Evolutionary conservation across 441 rosid species (phyloP), one percentile per base, ranked within the genome.

Genomic region (Geranium incanum): DNA sequence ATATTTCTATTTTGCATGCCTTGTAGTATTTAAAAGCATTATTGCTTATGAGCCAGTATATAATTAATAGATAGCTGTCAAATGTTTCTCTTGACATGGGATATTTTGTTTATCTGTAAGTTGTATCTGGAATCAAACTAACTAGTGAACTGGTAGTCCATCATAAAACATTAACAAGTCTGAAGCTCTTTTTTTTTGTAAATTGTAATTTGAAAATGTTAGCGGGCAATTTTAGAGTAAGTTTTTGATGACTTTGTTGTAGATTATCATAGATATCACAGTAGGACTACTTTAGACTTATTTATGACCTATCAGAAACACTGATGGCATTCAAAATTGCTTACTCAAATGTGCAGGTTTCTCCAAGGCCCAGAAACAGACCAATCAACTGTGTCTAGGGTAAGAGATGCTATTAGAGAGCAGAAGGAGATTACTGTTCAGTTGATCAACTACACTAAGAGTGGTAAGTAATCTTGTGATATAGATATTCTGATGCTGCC

Each of bases 341-440:
- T 73, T 63, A 50, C 37, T 73, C 69, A 71, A 66, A 23, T 57
- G 67, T 69, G 23, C 66, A 92, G 99, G 84, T 95, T 95, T 77
- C 88, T 95, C 60, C 99, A 95, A 84, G 99, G 99, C 38, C 97
- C 99, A 63, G 98, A 95, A 85, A 95, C 99, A 70, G 96, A 95
- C 86, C 92, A 87, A 52, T 84, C 89, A 6, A 92, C 99, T 0
- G 99, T 95, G 67, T 88, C 81, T 84, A 90, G 92, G 79, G 89
- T 92, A 70, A 81, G 99, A 75, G 81, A 84, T 3, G 99, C 99
- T 70, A 90, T 95, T 73, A 93, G 91, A 78, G 89, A 86, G 80
- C 89, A 95, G 78, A 87, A 84, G 23, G 99, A 95, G 67, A 93
- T 90, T 43, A 95, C 98, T 0, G 97, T 95, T 74, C 99, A 95